These are phyloP conservation scores for Artemisia argyi DNA, from an alignment of 129 eudicot genomes.

Conservation along the genomic window DNA sequence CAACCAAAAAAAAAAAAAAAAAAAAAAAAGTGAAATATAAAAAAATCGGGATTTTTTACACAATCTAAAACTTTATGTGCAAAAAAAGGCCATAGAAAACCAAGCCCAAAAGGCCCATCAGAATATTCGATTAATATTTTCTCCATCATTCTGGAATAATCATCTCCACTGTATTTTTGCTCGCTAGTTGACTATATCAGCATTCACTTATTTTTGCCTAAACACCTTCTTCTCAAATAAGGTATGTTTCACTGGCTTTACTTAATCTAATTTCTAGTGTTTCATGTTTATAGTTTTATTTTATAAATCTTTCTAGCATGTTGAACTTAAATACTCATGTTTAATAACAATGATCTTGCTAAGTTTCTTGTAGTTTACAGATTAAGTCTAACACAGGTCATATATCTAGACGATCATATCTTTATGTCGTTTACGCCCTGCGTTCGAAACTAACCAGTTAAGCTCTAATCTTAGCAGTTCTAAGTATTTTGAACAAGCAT, in stretches of 20 bases:
- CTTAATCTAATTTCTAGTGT: not conserved
- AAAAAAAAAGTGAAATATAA: too few species aligned
- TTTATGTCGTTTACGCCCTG: too few species aligned
- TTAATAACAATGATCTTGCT: not conserved
- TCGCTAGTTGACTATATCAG: slow-evolving; percentile 6
- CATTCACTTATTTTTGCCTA: not conserved
- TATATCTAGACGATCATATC: too few species aligned
- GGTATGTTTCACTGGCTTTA: not conserved
- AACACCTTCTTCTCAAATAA: slow-evolving; percentile 3
- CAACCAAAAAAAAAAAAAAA: too few species aligned
- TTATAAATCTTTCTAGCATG: not conserved
- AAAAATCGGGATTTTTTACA: too few species aligned
- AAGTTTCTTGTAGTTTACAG: too few species aligned
- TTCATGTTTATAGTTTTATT: not conserved
- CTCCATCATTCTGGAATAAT: slow-evolving; percentile 30
- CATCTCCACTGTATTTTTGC: slow-evolving; percentile 8
- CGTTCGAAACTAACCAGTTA: not conserved
- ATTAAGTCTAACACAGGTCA: too few species aligned
- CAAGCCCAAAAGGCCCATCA: slow-evolving; percentile 1
- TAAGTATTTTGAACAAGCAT: not conserved
- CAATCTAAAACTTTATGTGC: too few species aligned
- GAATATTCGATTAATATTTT: not conserved
- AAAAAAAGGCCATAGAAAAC: not conserved
- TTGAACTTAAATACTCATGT: slow-evolving; percentile 4
- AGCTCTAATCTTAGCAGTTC: not conserved